Evolutionary conservation across 1,139 yeast genomes (phyloP).

Genomic region (Nakaseomyces glabratus): DNA sequence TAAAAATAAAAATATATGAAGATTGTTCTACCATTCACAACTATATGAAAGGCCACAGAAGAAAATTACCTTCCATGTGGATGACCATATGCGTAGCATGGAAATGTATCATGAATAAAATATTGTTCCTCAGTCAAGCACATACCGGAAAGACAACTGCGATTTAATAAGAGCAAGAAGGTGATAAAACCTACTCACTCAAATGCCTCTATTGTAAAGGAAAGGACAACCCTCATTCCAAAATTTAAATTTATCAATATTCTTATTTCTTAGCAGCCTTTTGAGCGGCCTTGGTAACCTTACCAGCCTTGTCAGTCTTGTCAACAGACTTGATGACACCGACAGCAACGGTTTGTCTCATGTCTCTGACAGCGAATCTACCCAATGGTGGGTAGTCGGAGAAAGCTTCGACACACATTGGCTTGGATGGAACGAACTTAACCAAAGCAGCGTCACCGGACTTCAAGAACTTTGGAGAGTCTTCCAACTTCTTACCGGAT

Average conservation of each 20-base stretch:
- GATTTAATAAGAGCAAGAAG: no score
- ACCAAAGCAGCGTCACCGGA: constrained; percentile 93
- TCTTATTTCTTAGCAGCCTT: constrained; percentile 49
- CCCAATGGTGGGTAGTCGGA: constrained; percentile 98
- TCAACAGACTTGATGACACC: constrained; percentile 99
- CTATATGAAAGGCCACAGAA: no score
- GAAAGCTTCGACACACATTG: constrained; percentile 96
- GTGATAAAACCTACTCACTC: no score
- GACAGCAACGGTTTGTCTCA: constrained; percentile 99
- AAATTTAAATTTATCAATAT: constrained; percentile 1
- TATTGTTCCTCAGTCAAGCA: no score
- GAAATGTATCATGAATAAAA: no score
- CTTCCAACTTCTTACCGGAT: constrained; percentile 83
- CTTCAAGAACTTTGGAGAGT: constrained; percentile 76
- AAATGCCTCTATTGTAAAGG: no score
- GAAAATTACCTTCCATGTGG: no score
- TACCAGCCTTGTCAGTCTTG: constrained; percentile 87
- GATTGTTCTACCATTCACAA: no score
- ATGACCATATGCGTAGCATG: no score
- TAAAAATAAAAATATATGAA: no score
- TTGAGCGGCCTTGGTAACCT: constrained; percentile 99
- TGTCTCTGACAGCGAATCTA: constrained; percentile 99
- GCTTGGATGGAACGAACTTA: constrained; percentile 88
- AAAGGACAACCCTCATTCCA: no score
- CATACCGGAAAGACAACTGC: no score